A percentile compares a stretch with the other conserved stretches of the same genome.
These are phyloP conservation scores for Wallemia hederae DNA, from an alignment of 1,284 basidiomycete genomes.

Conservation along the genomic window DNA sequence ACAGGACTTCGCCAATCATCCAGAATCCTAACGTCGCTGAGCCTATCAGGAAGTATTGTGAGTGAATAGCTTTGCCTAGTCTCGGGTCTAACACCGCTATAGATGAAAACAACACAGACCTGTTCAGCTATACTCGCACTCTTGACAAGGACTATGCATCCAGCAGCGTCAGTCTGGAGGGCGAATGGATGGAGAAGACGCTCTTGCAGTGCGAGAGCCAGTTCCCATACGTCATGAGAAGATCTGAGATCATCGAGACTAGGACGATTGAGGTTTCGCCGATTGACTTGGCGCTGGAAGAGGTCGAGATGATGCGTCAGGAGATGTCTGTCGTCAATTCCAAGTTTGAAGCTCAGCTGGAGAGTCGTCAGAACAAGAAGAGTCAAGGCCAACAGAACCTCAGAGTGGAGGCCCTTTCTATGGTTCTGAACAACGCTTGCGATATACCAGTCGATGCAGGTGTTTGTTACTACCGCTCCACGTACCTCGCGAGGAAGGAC, in stretches of 20 bases:
- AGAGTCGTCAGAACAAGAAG: conserved; percentile 32
- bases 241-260: conserved; percentile 59
- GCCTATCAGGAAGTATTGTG: conserved; percentile 55
- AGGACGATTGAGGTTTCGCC: conserved; percentile 56
- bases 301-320: conserved; percentile 44
- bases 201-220: background rate
- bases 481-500: conserved; percentile 52
- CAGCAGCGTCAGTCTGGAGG: conserved; percentile 13
- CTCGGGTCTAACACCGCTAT: background rate
- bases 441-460: conserved; percentile 53
- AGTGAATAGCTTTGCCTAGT: too few relatives aligned
- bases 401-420: conserved; percentile 37
- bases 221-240: conserved; percentile 68
- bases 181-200: conserved; percentile 67
- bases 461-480: conserved; percentile 40
- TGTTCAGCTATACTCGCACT: conserved; percentile 49
- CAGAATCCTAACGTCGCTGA: conserved; percentile 54
- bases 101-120: conserved; percentile 26
- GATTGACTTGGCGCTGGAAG: conserved; percentile 49
- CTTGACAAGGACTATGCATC: conserved; percentile 23
- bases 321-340: conserved; percentile 39
- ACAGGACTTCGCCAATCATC: conserved; percentile 47
- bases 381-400: conserved; percentile 25
- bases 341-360: conserved; percentile 41
- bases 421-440: conserved; percentile 59